These are phyloP conservation scores for Pleurotus citrinopileatus DNA, from an alignment of 768 basidiomycete genomes.

Conservation along the genomic window DNA sequence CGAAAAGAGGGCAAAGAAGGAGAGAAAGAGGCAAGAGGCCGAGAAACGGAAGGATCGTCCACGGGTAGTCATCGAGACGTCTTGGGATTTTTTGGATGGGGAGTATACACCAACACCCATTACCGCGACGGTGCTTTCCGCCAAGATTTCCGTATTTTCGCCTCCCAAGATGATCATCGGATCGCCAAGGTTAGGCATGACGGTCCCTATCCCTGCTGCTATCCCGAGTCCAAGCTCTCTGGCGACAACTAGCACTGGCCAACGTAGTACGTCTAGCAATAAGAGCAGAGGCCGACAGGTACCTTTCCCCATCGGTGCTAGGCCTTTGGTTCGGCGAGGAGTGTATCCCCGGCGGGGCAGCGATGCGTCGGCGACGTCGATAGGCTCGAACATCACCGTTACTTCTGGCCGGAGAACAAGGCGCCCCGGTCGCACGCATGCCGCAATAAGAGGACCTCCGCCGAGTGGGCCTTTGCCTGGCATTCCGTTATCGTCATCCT, in stretches of 20 bases:
- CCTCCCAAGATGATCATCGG: not conserved
- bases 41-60: slow-evolving; percentile 8
- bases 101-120: not conserved
- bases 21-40: slow-evolving; percentile 5
- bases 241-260: not conserved
- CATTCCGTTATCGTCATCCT: not conserved
- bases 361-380: not conserved
- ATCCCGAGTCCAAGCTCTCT: not conserved
- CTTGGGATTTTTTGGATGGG: slow-evolving; percentile 6
- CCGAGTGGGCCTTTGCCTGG: slow-evolving; percentile 4
- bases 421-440: not conserved
- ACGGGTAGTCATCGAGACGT: slow-evolving; percentile 1
- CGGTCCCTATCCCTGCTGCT: not conserved
- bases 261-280: not conserved
- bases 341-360: not conserved
- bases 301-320: not conserved
- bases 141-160: not conserved
- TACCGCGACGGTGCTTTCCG: not conserved
- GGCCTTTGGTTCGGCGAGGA: not conserved
- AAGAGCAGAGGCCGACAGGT: not conserved
- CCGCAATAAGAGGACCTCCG: not conserved
- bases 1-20: slow-evolving; percentile 11
- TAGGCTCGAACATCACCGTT: not conserved
- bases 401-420: not conserved
- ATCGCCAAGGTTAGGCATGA: not conserved